Percentiles rank a stretch among this genome's conserved stretches.
Conservation (phyloP, 768 basidiomycete species). For the Kondoa subrosea region DNA sequence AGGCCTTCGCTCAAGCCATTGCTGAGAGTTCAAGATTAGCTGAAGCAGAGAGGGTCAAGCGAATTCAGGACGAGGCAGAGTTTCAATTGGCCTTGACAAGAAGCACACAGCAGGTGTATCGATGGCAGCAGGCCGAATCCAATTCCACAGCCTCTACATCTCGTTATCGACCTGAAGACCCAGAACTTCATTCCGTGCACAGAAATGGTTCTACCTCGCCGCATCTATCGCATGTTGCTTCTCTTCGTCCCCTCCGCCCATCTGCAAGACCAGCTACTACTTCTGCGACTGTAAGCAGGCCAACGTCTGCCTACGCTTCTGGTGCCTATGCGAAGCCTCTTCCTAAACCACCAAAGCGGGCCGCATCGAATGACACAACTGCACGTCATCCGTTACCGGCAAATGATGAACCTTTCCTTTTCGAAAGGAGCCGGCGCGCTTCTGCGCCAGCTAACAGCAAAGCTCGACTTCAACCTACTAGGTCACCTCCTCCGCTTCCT, state of each 20-base stretch:
- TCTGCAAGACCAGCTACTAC: neutral
- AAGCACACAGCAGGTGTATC: neutral
- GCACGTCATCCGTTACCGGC: neutral
- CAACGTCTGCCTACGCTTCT: neutral
- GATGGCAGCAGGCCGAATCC: neutral
- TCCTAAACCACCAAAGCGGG: neutral
- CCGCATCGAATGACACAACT: neutral
- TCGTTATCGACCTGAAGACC: neutral
- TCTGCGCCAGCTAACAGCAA: slow-evolving; percentile 24
- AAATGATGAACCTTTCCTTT: neutral
- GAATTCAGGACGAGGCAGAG: neutral
- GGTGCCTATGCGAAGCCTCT: neutral
- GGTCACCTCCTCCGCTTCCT: slow-evolving; percentile 26
- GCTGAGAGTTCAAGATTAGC: neutral
- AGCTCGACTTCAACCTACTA: slow-evolving; percentile 25
- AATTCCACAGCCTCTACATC: neutral
- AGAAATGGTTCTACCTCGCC: neutral
- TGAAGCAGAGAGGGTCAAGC: neutral
- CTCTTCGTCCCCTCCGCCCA: neutral
- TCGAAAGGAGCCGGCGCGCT: slow-evolving; percentile 19
- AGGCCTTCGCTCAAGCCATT: neutral
- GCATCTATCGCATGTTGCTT: neutral
- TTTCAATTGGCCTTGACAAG: neutral
- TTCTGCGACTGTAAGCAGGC: no score
- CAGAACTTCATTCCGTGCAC: no score